Base-by-base conservation (phyloP, 1,139 yeast species). In the Zygosaccharomyces sapae region DNA sequence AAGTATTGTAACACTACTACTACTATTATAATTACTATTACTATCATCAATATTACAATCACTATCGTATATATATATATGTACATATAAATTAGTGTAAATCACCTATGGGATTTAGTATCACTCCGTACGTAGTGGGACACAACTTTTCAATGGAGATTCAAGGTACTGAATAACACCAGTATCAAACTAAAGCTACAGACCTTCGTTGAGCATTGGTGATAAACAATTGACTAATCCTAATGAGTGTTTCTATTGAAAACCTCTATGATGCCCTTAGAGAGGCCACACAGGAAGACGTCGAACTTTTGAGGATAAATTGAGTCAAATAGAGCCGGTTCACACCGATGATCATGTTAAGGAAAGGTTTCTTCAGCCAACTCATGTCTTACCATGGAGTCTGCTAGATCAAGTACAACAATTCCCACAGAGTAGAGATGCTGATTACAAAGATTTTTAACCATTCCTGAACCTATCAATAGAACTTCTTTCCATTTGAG, bases 401-500 rank as follows among this genome's bases (percentile, higher is more conserved):
- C 47, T 68, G 18, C 53, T 68, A 20, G 69, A 66, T 43, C 33
- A 56, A 4, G 57, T 66, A 12, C 70, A 65, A 46, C 45, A 45
- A 9, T 53, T 58, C 1, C 67, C 67, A 2, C 47, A 53, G 30
- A 57, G 66, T 44, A 58, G 62, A 40, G 64, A 63, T 10, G 72
- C 72, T 48, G 74, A 73, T 47, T 67, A 66, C 13, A 57, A 57
- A 43, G 57, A 55, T 25, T 66, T 85, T 62, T 83, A 27, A 65
- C 69, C 13, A 54, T 72, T 2, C 90, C 94, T 0, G 67, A 71
- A 9, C 68, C 79, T 3, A 69, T 80, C 13, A 73, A 74, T 19
- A 70, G 87, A 55, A 79, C 88, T 0, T 66, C 77, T 0, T 74
- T 79, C 49, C 70, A 86, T 45, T 80, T 82, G 63, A 79, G 78